phyloP scores from a whole-genome alignment of 164 flowering plant species.

The grape (Vitis vinifera) region DNA sequence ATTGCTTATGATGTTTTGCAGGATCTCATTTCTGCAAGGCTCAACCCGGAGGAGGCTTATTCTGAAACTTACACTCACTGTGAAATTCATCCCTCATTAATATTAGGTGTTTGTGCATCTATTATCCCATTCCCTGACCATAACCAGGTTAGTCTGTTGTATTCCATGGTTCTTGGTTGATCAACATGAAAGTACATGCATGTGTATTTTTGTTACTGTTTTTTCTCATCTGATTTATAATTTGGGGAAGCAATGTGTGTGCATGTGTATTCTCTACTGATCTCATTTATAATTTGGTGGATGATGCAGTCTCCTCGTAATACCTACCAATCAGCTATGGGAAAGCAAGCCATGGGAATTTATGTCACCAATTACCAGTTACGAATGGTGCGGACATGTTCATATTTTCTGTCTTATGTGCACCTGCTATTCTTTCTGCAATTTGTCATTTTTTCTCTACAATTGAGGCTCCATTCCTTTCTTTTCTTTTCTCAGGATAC shows the following conservation, averaged over 20 bases:
- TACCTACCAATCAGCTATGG: slow-evolving; percentile 99
- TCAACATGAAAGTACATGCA: not conserved
- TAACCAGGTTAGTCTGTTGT: slow-evolving; percentile 64
- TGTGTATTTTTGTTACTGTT: not conserved
- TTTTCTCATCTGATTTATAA: not conserved
- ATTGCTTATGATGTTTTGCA: slow-evolving; percentile 18
- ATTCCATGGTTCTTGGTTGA: too few species aligned
- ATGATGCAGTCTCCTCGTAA: slow-evolving; percentile 91
- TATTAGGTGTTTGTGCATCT: slow-evolving; percentile 98
- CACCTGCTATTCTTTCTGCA: too few species aligned
- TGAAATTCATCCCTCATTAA: slow-evolving; percentile 96
- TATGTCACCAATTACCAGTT: slow-evolving; percentile 97
- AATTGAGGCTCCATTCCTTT: not conserved
- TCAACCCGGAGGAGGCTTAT: slow-evolving; percentile 79
- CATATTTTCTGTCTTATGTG: too few species aligned
- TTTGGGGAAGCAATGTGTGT: too few species aligned
- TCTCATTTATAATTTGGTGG: slow-evolving; percentile 1
- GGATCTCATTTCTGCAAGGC: slow-evolving; percentile 69
- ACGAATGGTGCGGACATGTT: slow-evolving; percentile 67
- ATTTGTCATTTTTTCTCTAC: not conserved
- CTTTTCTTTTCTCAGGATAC: slow-evolving; percentile 66
- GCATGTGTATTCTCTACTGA: not conserved
- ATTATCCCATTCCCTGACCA: slow-evolving; percentile 99
- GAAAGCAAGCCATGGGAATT: slow-evolving; percentile 99
- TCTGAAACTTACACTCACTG: slow-evolving; percentile 93